phyloP scores from a whole-genome alignment of 257 asterid species.

The Penstemon davidsonii region DNA sequence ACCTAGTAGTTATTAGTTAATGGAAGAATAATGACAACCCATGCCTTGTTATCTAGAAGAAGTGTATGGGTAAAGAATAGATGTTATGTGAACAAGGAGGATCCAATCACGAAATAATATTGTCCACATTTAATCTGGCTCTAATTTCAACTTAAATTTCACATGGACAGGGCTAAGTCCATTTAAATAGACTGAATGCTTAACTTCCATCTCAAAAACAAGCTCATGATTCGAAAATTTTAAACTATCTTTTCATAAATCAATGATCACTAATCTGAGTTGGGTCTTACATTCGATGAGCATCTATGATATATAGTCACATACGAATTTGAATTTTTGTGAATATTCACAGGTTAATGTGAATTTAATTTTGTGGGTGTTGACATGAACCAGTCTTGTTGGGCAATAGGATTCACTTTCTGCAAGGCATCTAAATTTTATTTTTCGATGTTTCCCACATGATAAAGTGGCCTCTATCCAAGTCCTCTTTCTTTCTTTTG shows the following conservation, averaged over 20 bases:
- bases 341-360: not conserved
- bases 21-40: no score
- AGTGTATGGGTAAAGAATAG: no score
- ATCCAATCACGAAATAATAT: no score
- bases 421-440: not conserved
- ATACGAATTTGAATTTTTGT: not conserved
- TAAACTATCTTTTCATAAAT: not conserved
- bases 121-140: no score
- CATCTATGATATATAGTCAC: not conserved
- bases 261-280: not conserved
- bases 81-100: no score
- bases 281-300: not conserved
- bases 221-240: not conserved
- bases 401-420: not conserved
- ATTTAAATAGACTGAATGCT: no score
- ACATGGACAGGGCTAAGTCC: no score
- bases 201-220: not conserved
- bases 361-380: not conserved
- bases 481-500: not conserved
- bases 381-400: not conserved
- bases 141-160: no score
- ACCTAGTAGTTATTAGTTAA: no score
- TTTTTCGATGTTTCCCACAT: not conserved
- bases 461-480: not conserved
- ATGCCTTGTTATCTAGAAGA: no score